These are phyloP conservation scores for Tetrapyrgos nigripes DNA, from an alignment of 1,284 basidiomycete genomes.

Conservation along the genomic window DNA sequence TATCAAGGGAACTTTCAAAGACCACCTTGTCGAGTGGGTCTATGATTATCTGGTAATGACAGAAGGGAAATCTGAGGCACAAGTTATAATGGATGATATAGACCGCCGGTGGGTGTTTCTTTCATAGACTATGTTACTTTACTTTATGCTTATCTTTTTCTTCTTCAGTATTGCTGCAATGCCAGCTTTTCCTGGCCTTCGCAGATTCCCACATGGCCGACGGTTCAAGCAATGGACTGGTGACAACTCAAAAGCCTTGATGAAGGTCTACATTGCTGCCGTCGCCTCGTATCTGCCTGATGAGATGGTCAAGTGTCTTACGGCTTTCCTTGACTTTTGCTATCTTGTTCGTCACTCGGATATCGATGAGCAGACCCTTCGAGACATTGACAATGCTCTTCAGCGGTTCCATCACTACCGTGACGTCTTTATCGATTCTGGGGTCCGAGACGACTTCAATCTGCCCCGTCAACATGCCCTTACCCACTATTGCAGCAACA, in stretches of 20 bases:
- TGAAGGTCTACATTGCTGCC: slow-evolving; percentile 35
- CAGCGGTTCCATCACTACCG: slow-evolving; percentile 34
- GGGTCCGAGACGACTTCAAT: slow-evolving; percentile 29
- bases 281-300: slow-evolving; percentile 29
- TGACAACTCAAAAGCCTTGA: slow-evolving; percentile 36
- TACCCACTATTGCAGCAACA: slow-evolving; percentile 4
- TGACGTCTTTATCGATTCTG: slow-evolving; percentile 30
- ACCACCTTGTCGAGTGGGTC: slow-evolving; percentile 30
- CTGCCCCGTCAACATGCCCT: slow-evolving; percentile 26
- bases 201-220: slow-evolving; percentile 32
- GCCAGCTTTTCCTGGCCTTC: slow-evolving; percentile 31
- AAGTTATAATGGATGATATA: slow-evolving; percentile 16
- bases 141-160: neutral
- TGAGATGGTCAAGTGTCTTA: slow-evolving; percentile 27
- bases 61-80: neutral
- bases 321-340: slow-evolving; percentile 38
- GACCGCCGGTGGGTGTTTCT: slow-evolving; percentile 17
- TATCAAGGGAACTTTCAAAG: too few relatives aligned
- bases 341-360: slow-evolving; percentile 34
- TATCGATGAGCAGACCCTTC: slow-evolving; percentile 12
- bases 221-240: slow-evolving; percentile 38
- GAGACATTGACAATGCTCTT: slow-evolving; percentile 1
- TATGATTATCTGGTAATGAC: slow-evolving; percentile 17
- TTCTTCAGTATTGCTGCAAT: slow-evolving; percentile 6
- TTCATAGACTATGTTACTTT: too few relatives aligned